Percentiles rank a stretch among this genome's conserved stretches.
Conservation (phyloP, 768 basidiomycete genomes). For the Mycena belliarum region DNA sequence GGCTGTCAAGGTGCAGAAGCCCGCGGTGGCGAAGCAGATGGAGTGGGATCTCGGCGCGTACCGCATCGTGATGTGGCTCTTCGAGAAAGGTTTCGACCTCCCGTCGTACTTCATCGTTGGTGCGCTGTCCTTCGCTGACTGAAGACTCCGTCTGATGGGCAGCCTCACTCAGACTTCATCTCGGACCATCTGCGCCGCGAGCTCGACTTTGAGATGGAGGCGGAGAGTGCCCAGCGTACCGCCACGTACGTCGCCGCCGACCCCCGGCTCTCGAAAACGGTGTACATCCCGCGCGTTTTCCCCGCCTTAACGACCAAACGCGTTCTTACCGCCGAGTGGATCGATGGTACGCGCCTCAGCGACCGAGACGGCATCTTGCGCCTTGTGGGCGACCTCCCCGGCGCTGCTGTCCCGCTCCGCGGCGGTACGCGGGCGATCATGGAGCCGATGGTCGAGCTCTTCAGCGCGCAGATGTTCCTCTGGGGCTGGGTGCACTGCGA, state of each 20-base stretch:
- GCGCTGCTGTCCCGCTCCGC: conserved; percentile 43
- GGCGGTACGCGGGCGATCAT: conserved; percentile 70
- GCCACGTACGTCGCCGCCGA: conserved; percentile 69
- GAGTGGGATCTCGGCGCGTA: conserved; percentile 80
- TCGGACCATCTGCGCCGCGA: conserved; percentile 82
- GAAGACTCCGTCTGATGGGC: background rate
- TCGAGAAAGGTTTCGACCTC: conserved; percentile 81
- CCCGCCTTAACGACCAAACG: conserved; percentile 71
- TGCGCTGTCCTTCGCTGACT: conserved; percentile 30
- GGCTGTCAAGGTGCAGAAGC: conserved; percentile 93
- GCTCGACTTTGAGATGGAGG: conserved; percentile 81
- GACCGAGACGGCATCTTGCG: conserved; percentile 58
- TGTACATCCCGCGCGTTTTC: conserved; percentile 79
- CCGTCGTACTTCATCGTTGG: conserved; percentile 82
- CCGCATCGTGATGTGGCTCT: conserved; percentile 76
- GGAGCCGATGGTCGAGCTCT: conserved; percentile 85
- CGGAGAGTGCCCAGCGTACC: conserved; percentile 72
- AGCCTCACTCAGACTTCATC: conserved; percentile 58
- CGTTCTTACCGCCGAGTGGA: conserved; percentile 86
- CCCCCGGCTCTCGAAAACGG: conserved; percentile 65
- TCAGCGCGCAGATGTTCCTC: conserved; percentile 87
- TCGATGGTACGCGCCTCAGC: conserved; percentile 72
- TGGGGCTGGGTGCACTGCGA: conserved; percentile 92
- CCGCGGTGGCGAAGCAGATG: conserved; percentile 82
- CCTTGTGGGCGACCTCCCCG: conserved; percentile 56